Conservation (phyloP, 352 stramenopile species). For the Globisporangium viniferum region DNA sequence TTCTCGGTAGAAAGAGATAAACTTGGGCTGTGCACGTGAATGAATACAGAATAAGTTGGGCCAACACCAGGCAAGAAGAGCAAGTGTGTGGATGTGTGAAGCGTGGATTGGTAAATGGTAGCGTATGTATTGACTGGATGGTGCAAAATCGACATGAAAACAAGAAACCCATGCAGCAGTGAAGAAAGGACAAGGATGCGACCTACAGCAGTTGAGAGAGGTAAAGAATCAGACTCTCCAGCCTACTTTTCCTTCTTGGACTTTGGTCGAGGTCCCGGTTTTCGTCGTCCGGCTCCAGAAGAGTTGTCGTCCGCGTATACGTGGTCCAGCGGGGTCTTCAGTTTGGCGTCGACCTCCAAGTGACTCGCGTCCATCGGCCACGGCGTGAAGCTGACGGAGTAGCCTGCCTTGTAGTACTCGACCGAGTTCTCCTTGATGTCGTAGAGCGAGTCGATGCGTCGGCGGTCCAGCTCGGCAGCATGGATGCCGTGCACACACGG, state of each 20-base stretch:
- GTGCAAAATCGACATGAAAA: conserved; percentile 1
- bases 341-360: conserved; percentile 32
- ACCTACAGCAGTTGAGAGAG: background rate
- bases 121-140: background rate
- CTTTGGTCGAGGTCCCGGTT: conserved; percentile 61
- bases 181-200: conserved; percentile 1
- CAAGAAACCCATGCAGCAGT: background rate
- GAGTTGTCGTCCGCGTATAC: conserved; percentile 52
- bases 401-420: conserved; percentile 58
- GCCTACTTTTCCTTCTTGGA: conserved; percentile 22
- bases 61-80: background rate
- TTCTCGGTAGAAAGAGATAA: conserved; percentile 38
- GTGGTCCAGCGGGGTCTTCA: conserved; percentile 71
- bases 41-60: background rate
- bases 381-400: conserved; percentile 53
- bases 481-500: conserved; percentile 78
- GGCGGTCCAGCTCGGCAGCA: conserved; percentile 64
- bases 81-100: background rate
- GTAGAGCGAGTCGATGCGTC: conserved; percentile 72
- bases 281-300: conserved; percentile 14
- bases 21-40: background rate
- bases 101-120: background rate
- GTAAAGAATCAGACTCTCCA: background rate
- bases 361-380: conserved; percentile 57
- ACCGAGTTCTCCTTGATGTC: conserved; percentile 66